Conservation (phyloP, 2,329 filamentous ascomycete genomes). For the Trichoderma sp. region DNA sequence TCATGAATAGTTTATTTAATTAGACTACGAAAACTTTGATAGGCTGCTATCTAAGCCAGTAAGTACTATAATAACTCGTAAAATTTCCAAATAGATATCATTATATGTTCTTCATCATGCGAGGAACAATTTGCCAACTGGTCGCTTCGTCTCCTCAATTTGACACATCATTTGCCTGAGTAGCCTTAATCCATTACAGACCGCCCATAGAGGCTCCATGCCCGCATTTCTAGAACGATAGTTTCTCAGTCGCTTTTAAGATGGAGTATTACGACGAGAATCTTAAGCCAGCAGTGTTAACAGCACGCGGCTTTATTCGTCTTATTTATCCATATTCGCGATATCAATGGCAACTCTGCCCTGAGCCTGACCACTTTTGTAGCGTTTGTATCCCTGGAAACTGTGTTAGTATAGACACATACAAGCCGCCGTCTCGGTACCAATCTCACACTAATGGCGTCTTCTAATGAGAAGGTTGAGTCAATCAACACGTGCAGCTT, state of each 20-base stretch:
- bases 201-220: background rate
- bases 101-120: too few relatives aligned
- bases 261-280: background rate
- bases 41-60: too few relatives aligned
- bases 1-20: too few relatives aligned
- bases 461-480: background rate
- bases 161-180: too few relatives aligned
- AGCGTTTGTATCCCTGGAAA: background rate
- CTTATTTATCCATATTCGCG: background rate
- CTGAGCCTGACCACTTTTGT: background rate
- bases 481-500: background rate
- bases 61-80: too few relatives aligned
- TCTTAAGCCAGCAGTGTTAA: background rate
- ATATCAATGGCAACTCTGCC: background rate
- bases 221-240: background rate
- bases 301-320: background rate
- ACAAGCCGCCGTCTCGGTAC: background rate
- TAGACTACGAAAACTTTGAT: too few relatives aligned
- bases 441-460: background rate
- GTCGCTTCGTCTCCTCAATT: too few relatives aligned
- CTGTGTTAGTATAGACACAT: background rate
- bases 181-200: background rate
- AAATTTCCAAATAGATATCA: too few relatives aligned
- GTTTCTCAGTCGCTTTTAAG: background rate
- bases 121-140: too few relatives aligned